Base-by-base conservation (phyloP, 495 filamentous ascomycete species). In the Copromyces sp. region DNA sequence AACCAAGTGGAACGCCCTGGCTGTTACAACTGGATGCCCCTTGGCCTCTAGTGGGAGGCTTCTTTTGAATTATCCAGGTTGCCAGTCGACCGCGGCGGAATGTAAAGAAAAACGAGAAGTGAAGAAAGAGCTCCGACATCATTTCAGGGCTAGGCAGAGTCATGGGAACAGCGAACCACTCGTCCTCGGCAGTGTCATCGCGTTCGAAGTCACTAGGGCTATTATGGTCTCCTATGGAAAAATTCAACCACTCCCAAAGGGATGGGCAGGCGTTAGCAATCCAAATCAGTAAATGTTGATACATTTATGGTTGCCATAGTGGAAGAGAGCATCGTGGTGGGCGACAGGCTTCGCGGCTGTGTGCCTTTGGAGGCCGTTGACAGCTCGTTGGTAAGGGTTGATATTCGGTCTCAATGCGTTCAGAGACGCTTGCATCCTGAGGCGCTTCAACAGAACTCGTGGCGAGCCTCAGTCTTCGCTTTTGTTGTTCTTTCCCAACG, bases 111-210 rank as follows among this genome's bases (percentile, higher is more conserved):
- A 24, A 24, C 24, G 24, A 24, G 24, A 24, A 1, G 24, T 24
- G 24, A 24, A 24, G 24, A 24, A 24, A 24, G 91, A 92, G 75
- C 91, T 94, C 69, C 88, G 89, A 53, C 85, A 24, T 87, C 77
- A 94, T 91, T 76, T 94, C 92, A 0, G 93, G 92, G 73, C 90
- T 91, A 40, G 92, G 87, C 9, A 92, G 92, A 74, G 90, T 92
- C 84, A 96, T 87, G 20, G 92, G 90, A 70, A 94, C 86, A 24
- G 92, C 92, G 77, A 95, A 96, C 37, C 94, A 83, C 14, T 90
- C 92, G 59, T 94, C 92, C 76, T 92, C 89, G 4, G 83, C 86
- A 11, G 89, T 76, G 71, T 75, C 76, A 35, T 79, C 70, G 4
- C 32, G 39, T 61, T 7, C 24, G 1, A 61, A 16, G 6, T 8